Evolutionary conservation across 73 alveolate genomes (phyloP).

Genomic region (Paraurostyla sp.): DNA sequence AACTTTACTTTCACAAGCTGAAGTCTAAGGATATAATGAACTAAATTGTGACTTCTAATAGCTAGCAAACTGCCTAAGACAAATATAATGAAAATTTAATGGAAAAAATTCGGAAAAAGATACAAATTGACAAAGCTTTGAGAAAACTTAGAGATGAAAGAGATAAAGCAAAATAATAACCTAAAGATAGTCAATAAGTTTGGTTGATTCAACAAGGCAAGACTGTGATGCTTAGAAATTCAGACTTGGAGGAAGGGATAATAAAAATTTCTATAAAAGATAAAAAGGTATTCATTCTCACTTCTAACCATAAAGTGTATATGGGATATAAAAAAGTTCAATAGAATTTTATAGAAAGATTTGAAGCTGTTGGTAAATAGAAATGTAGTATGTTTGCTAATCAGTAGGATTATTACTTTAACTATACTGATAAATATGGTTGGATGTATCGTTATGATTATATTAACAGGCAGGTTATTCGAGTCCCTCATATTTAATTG

Average conservation of each 20-base stretch:
- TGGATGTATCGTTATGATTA: slow-evolving; percentile 16
- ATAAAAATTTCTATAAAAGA: not conserved
- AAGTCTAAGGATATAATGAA: not conserved
- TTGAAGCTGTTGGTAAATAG: not conserved
- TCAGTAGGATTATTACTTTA: not conserved
- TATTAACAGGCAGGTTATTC: not conserved
- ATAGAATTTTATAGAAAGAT: not conserved
- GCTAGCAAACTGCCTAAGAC: not conserved
- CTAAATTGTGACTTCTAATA: not conserved
- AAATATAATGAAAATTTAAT: not conserved
- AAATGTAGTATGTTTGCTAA: not conserved
- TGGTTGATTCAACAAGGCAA: not conserved
- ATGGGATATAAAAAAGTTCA: not conserved
- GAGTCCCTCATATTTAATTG: slow-evolving; percentile 32
- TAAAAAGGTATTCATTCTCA: not conserved
- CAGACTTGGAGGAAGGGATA: not conserved
- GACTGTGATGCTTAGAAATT: not conserved
- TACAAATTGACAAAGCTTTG: not conserved
- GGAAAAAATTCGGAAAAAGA: not conserved
- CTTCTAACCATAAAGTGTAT: not conserved
- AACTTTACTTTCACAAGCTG: not conserved
- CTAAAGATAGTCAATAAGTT: not conserved
- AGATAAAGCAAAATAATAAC: not conserved
- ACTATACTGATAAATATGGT: slow-evolving; percentile 33
- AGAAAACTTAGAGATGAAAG: too few species aligned